Conservation (phyloP, 106 monocot genomes). For the Cymbidium sinense region DNA sequence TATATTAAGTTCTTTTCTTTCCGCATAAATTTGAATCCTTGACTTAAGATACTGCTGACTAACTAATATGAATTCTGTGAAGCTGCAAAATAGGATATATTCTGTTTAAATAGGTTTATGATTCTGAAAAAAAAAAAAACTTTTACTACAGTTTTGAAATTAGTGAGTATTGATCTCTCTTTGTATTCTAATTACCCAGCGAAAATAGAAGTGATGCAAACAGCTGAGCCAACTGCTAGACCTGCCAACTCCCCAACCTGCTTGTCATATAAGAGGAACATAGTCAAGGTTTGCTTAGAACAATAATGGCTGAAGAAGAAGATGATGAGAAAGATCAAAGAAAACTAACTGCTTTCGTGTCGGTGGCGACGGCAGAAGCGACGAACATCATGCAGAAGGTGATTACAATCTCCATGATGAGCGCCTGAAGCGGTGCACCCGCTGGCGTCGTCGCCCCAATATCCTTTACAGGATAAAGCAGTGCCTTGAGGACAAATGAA, state of each 20-base stretch:
- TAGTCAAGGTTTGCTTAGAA: no score
- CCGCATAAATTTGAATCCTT: no score
- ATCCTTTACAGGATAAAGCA: conserved; percentile 30
- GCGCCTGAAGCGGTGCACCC: conserved; percentile 18
- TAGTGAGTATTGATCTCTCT: no score
- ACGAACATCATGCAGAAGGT: conserved; percentile 78
- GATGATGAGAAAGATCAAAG: no score
- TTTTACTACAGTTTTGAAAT: no score
- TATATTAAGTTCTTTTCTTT: no score
- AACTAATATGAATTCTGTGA: no score
- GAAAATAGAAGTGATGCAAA: conserved; percentile 62
- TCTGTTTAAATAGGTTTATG: no score
- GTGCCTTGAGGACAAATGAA: conserved; percentile 26
- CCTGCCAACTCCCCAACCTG: conserved; percentile 79
- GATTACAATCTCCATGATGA: conserved; percentile 49
- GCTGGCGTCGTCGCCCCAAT: conserved; percentile 50
- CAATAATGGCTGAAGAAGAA: no score
- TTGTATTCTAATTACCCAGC: conserved; percentile 59
- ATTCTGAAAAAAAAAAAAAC: no score
- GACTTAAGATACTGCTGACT: no score
- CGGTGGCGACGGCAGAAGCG: conserved; percentile 59
- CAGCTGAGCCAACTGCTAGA: conserved; percentile 60
- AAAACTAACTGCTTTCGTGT: conserved; percentile 50
- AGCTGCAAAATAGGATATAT: no score
- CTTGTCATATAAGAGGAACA: neutral